These are phyloP conservation scores for Aquilaria agallochum DNA, from an alignment of 441 rosid genomes.

Conservation along the genomic window DNA sequence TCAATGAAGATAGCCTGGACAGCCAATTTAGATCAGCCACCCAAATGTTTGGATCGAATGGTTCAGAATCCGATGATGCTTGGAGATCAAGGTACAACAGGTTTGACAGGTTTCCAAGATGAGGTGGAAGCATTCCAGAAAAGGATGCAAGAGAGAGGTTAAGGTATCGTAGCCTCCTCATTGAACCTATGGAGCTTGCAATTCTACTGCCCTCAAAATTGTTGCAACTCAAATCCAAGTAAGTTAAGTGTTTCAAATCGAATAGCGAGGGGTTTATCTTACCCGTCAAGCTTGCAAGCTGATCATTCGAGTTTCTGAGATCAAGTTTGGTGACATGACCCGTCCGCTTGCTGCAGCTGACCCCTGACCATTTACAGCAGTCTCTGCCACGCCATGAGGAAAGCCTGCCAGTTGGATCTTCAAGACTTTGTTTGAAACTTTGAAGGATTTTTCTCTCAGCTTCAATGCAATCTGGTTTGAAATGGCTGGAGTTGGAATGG, in stretches of 20 bases:
- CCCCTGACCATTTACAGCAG: slow-evolving; percentile 31
- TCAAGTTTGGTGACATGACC: slow-evolving; percentile 22
- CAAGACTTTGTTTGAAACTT: slow-evolving; percentile 23
- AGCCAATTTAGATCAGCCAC: slow-evolving; percentile 31
- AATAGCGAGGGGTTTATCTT: slow-evolving; percentile 25
- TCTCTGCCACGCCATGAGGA: slow-evolving; percentile 32
- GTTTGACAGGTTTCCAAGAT: slow-evolving; percentile 34
- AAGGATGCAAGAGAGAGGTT: slow-evolving; percentile 41
- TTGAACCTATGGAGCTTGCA: slow-evolving; percentile 22
- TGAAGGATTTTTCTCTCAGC: slow-evolving; percentile 29
- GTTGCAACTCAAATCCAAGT: slow-evolving; percentile 27
- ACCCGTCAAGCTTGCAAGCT: slow-evolving; percentile 19
- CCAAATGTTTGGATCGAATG: background rate
- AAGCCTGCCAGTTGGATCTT: slow-evolving; percentile 26
- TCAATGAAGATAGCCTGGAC: slow-evolving; percentile 27
- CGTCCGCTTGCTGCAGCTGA: slow-evolving; percentile 19
- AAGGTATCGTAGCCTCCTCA: slow-evolving; percentile 26
- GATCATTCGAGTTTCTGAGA: slow-evolving; percentile 19
- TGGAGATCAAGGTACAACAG: slow-evolving; percentile 38
- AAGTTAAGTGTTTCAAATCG: slow-evolving; percentile 22
- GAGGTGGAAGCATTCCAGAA: slow-evolving; percentile 32
- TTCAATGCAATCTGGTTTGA: slow-evolving; percentile 13
- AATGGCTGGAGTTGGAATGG: too few relatives aligned
- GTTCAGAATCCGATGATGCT: slow-evolving; percentile 5
- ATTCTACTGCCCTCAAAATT: slow-evolving; percentile 20